Evolutionary conservation across 352 stramenopile genomes (phyloP).

Genomic region (Phytophthora vignae): DNA sequence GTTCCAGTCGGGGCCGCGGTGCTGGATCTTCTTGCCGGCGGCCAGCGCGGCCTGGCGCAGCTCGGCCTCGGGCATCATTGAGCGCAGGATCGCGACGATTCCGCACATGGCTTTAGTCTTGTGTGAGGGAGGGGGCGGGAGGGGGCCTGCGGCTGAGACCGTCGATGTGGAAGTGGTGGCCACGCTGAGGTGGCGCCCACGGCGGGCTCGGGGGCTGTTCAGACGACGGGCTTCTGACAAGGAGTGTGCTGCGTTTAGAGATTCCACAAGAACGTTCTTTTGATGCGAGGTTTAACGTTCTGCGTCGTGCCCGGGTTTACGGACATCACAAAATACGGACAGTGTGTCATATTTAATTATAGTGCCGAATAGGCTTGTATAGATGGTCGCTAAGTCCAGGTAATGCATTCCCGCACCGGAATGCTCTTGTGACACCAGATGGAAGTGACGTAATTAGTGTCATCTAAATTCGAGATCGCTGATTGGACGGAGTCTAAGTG

Average conservation of each 20-base stretch:
- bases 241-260: not conserved
- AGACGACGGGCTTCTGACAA: slow-evolving; percentile 21
- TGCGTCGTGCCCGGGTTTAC: not conserved
- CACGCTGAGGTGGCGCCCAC: not conserved
- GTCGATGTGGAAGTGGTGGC: slow-evolving; percentile 29
- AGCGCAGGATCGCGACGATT: slow-evolving; percentile 98
- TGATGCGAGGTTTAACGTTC: too few species aligned
- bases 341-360: too few species aligned
- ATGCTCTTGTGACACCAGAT: not conserved
- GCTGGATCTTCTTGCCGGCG: slow-evolving; percentile 95
- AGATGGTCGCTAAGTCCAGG: not conserved
- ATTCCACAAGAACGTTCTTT: slow-evolving; percentile 57
- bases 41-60: slow-evolving; percentile 95
- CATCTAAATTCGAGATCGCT: not conserved
- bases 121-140: not conserved
- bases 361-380: too few species aligned
- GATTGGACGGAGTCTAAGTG: not conserved
- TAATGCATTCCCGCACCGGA: not conserved
- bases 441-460: not conserved
- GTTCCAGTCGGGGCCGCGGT: slow-evolving; percentile 98
- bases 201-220: slow-evolving; percentile 6
- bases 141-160: not conserved
- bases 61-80: slow-evolving; percentile 92
- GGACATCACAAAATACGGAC: not conserved
- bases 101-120: slow-evolving; percentile 93